These are phyloP conservation scores for Tricladium varicosporioides DNA, from an alignment of 2,329 filamentous ascomycete species.

Conservation along the genomic window DNA sequence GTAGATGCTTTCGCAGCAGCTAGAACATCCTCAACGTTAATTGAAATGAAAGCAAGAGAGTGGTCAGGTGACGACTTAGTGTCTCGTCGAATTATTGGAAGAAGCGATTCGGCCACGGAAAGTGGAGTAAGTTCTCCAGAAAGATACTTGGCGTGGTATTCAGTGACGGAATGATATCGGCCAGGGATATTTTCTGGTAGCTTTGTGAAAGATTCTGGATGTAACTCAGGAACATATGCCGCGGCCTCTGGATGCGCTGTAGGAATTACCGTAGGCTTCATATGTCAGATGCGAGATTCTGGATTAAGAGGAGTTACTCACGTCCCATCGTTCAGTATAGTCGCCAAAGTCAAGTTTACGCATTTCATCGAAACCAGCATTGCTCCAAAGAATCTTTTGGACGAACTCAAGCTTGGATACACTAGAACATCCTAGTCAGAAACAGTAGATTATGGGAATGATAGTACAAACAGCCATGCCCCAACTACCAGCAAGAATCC, in stretches of 20 bases:
- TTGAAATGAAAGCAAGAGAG: constrained; percentile 70
- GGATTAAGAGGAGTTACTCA: constrained; percentile 31
- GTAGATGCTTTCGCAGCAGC: constrained; percentile 72
- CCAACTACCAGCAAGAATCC: constrained; percentile 62
- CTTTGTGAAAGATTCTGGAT: constrained; percentile 40
- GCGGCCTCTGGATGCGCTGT: background rate
- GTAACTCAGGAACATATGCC: constrained; percentile 35
- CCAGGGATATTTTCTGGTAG: constrained; percentile 42
- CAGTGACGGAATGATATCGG: constrained; percentile 67
- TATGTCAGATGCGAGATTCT: constrained; percentile 8
- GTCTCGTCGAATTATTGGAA: constrained; percentile 67
- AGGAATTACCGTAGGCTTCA: constrained; percentile 56
- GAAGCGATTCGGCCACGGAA: constrained; percentile 67
- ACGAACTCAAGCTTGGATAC: constrained; percentile 59
- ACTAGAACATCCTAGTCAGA: constrained; percentile 37
- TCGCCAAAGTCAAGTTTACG: constrained; percentile 46
- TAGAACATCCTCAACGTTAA: constrained; percentile 59
- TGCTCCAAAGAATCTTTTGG: constrained; percentile 66
- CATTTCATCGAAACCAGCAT: constrained; percentile 56
- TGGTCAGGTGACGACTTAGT: constrained; percentile 55
- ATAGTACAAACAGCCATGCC: constrained; percentile 54
- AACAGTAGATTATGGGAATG: constrained; percentile 4
- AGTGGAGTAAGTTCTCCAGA: constrained; percentile 69
- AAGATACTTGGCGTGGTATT: constrained; percentile 76
- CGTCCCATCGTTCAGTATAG: constrained; percentile 48